Conservation (phyloP, 768 basidiomycete species). For the Lentinula edodes region DNA sequence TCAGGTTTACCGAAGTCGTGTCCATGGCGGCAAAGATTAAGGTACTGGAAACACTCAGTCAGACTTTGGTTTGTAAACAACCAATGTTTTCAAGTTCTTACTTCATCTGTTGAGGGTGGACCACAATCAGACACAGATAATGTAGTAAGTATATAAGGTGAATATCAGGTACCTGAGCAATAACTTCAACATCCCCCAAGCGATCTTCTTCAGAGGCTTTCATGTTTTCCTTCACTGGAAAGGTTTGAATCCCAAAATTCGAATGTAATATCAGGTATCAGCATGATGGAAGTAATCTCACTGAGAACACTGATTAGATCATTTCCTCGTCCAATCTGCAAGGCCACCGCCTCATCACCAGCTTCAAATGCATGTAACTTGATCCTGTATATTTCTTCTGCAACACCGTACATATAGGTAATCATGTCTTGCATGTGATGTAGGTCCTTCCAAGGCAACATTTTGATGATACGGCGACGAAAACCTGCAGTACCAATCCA, state of each 20-base stretch:
- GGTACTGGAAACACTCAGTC: slow-evolving; percentile 15
- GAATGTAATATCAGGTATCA: too few relatives aligned
- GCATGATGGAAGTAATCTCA: slow-evolving; percentile 2
- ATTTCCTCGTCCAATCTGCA: slow-evolving; percentile 25
- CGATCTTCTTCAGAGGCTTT: slow-evolving; percentile 20
- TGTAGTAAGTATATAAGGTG: not conserved
- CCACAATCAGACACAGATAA: not conserved
- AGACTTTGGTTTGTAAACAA: not conserved
- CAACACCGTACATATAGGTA: slow-evolving; percentile 21
- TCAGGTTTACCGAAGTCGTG: slow-evolving; percentile 27
- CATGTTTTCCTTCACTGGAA: slow-evolving; percentile 30
- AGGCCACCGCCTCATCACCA: slow-evolving; percentile 19
- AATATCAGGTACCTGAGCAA: slow-evolving; percentile 23
- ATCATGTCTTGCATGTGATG: slow-evolving; percentile 19
- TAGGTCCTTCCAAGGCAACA: slow-evolving; percentile 16
- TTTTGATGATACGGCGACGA: slow-evolving; percentile 17
- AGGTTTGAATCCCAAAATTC: not conserved
- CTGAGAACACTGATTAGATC: slow-evolving; percentile 31
- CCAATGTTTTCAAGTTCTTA: not conserved
- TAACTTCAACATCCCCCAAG: slow-evolving; percentile 27
- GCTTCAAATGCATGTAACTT: slow-evolving; percentile 22
- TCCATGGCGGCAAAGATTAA: slow-evolving; percentile 37
- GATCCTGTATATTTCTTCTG: slow-evolving; percentile 18
- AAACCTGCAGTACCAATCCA: slow-evolving; percentile 20
- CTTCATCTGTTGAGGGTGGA: slow-evolving; percentile 1